Evolutionary conservation across 2,329 filamentous ascomycete genomes (phyloP).

Genomic region (Fusarium brevicatenulatum): DNA sequence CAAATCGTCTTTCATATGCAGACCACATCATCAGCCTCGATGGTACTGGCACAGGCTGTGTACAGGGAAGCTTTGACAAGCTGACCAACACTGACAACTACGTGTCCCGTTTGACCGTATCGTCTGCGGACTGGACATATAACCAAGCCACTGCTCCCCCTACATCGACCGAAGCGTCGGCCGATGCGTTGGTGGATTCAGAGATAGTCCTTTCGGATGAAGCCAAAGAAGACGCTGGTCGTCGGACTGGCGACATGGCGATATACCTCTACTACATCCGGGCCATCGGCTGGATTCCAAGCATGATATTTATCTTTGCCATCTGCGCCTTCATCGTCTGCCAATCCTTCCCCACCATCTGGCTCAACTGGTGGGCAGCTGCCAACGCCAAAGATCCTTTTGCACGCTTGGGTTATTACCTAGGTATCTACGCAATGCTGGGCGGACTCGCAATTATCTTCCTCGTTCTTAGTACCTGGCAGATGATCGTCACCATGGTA

Average conservation of each 20-base stretch:
- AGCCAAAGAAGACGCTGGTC: slow-evolving; percentile 3
- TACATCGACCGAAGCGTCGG: not conserved
- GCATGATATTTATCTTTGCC: slow-evolving; percentile 29
- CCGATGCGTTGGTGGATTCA: not conserved
- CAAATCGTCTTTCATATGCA: slow-evolving; percentile 24
- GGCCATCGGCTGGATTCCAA: slow-evolving; percentile 42
- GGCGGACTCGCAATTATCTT: slow-evolving; percentile 31
- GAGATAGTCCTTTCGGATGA: slow-evolving; percentile 11
- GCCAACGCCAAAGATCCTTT: slow-evolving; percentile 34
- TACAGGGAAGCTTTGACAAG: slow-evolving; percentile 25
- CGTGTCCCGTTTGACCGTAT: slow-evolving; percentile 9
- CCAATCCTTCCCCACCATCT: slow-evolving; percentile 42
- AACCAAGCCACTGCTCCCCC: not conserved
- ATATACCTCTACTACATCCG: slow-evolving; percentile 44
- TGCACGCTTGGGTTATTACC: slow-evolving; percentile 32
- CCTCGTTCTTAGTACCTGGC: slow-evolving; percentile 37
- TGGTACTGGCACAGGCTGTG: not conserved
- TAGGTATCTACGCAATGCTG: slow-evolving; percentile 39
- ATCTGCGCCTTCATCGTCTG: slow-evolving; percentile 43
- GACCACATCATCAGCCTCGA: slow-evolving; percentile 30
- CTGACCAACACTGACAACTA: slow-evolving; percentile 15
- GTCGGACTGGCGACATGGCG: slow-evolving; percentile 33
- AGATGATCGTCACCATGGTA: slow-evolving; percentile 43
- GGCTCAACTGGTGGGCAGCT: slow-evolving; percentile 43
- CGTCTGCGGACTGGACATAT: not conserved